These are phyloP conservation scores for Erodium chrysanthum DNA, from an alignment of 441 rosid species.

Conservation along the genomic window DNA sequence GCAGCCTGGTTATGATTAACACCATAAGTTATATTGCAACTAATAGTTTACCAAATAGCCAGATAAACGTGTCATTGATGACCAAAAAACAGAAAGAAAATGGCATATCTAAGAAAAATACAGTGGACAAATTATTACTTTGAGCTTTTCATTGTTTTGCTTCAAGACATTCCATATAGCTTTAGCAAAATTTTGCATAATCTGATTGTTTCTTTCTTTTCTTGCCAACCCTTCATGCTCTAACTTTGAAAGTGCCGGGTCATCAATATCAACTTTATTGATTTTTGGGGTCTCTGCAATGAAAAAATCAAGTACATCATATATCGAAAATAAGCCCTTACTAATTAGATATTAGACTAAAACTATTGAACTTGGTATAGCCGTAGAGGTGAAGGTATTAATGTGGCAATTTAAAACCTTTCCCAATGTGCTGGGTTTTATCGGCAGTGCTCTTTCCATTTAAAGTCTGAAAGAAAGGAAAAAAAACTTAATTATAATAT, in stretches of 20 bases:
- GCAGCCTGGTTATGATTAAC: slow-evolving; percentile 42
- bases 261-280: slow-evolving; percentile 18
- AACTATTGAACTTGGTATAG: slow-evolving; percentile 9
- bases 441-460: slow-evolving; percentile 22
- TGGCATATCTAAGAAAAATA: slow-evolving; percentile 8
- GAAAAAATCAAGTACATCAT: slow-evolving; percentile 12
- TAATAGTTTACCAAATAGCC: slow-evolving; percentile 9
- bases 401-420: slow-evolving; percentile 28
- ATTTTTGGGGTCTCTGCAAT: slow-evolving; percentile 25
- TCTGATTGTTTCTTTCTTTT: slow-evolving; percentile 39
- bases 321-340: slow-evolving; percentile 4
- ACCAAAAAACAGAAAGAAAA: not conserved
- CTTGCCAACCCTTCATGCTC: slow-evolving; percentile 23
- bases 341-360: slow-evolving; percentile 12
- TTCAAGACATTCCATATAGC: slow-evolving; percentile 68
- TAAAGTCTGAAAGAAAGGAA: slow-evolving; percentile 35
- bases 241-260: slow-evolving; percentile 17
- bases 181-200: slow-evolving; percentile 61
- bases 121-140: slow-evolving; percentile 30
- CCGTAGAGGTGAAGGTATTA: slow-evolving; percentile 12
- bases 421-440: slow-evolving; percentile 19
- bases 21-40: not conserved
- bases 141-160: slow-evolving; percentile 56
- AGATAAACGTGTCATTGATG: not conserved
- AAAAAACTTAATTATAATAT: not conserved